These are phyloP conservation scores for Dryas alaskensis DNA, from an alignment of 306 rosid genomes.

Conservation along the genomic window DNA sequence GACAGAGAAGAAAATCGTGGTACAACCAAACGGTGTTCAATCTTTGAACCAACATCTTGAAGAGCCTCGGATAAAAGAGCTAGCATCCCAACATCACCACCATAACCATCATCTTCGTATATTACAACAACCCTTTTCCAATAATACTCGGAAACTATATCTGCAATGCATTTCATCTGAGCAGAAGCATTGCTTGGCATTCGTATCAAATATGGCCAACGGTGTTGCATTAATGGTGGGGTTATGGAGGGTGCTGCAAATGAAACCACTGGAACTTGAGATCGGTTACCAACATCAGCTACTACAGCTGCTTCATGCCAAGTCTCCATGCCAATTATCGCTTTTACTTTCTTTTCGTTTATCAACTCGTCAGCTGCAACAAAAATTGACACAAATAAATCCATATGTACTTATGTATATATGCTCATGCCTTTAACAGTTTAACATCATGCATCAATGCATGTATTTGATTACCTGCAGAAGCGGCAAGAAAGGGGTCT, in stretches of 20 bases:
- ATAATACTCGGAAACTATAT: conserved; percentile 20
- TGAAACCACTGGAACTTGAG: conserved; percentile 28
- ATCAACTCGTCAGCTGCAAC: conserved; percentile 35
- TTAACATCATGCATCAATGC: background rate
- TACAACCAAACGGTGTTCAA: conserved; percentile 50
- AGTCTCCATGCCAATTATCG: conserved; percentile 34
- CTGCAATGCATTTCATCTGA: conserved; percentile 22
- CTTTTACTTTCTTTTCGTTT: conserved; percentile 18
- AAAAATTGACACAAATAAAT: background rate
- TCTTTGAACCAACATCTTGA: conserved; percentile 36
- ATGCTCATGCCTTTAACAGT: no score
- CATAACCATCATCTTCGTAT: conserved; percentile 29
- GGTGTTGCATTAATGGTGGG: conserved; percentile 22
- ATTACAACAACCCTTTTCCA: conserved; percentile 28
- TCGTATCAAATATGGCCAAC: conserved; percentile 33
- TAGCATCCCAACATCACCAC: conserved; percentile 42
- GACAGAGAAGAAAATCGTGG: conserved; percentile 39
- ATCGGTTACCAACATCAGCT: conserved; percentile 16
- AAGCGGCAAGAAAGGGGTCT: conserved; percentile 15
- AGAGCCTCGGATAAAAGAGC: conserved; percentile 56
- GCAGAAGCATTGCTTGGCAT: conserved; percentile 22
- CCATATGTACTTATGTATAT: no score
- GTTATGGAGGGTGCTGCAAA: conserved; percentile 28
- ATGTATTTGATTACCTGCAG: conserved; percentile 9
- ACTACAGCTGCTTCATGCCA: conserved; percentile 34